Evolutionary conservation across 371 early-diverging fungal genomes (phyloP).

Genomic region (Chytridiales sp.): DNA sequence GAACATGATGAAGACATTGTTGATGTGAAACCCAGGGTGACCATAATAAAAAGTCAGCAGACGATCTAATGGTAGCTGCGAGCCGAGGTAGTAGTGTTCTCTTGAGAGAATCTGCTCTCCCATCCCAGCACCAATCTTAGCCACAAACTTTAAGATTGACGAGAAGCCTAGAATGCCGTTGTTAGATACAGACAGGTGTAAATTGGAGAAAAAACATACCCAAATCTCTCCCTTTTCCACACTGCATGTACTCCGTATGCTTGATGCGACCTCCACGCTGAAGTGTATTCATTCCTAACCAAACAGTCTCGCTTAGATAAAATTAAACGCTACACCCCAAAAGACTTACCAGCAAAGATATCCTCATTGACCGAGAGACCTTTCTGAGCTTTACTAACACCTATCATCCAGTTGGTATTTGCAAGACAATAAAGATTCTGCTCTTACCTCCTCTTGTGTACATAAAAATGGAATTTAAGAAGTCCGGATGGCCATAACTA

Average conservation of each 20-base stretch:
- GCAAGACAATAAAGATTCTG: neutral
- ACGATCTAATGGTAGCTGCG: constrained; percentile 78
- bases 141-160: constrained; percentile 84
- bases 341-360: constrained; percentile 73
- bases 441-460: constrained; percentile 73
- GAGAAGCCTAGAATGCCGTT: constrained; percentile 58
- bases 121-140: constrained; percentile 92
- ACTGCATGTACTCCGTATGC: constrained; percentile 90
- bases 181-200: neutral
- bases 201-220: constrained; percentile 39
- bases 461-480: constrained; percentile 86
- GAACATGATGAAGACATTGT: constrained; percentile 86
- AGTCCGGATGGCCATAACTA: constrained; percentile 88
- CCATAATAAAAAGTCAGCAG: constrained; percentile 76
- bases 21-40: constrained; percentile 78
- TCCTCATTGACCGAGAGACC: constrained; percentile 91
- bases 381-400: constrained; percentile 87
- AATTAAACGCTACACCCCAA: neutral
- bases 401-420: constrained; percentile 23
- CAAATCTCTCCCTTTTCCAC: constrained; percentile 90
- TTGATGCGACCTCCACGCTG: constrained; percentile 84
- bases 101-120: constrained; percentile 90
- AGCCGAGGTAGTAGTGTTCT: constrained; percentile 85
- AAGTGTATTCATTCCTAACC: constrained; percentile 68
- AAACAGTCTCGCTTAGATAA: too few species aligned